A percentile compares a stretch with the other conserved stretches of the same genome.
These are phyloP conservation scores for Corylus avellana DNA, from an alignment of 306 rosid species.

Conservation along the genomic window DNA sequence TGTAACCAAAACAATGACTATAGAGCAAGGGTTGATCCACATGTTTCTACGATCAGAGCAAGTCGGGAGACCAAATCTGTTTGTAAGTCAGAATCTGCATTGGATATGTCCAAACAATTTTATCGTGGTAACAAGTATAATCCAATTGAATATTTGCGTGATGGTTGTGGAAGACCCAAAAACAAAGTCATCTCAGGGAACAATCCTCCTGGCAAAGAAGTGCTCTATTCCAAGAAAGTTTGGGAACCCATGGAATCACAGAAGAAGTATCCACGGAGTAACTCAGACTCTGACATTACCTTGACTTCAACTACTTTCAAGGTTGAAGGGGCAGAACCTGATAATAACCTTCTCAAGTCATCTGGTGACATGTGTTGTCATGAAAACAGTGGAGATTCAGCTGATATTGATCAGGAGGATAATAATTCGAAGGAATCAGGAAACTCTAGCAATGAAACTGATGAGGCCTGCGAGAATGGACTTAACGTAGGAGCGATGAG, in stretches of 20 bases:
- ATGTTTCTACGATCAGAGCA: constrained; percentile 51
- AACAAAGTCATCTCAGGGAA: constrained; percentile 55
- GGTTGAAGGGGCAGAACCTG: constrained; percentile 47
- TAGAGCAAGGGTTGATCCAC: constrained; percentile 65
- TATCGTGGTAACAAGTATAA: constrained; percentile 56
- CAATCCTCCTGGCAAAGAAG: constrained; percentile 58
- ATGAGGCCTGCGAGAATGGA: constrained; percentile 45
- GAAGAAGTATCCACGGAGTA: constrained; percentile 70
- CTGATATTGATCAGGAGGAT: constrained; percentile 44
- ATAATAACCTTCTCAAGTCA: constrained; percentile 41
- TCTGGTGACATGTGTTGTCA: constrained; percentile 34
- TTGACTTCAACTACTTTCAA: constrained; percentile 45
- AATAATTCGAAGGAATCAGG: constrained; percentile 52
- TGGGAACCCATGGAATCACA: constrained; percentile 91
- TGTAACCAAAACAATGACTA: constrained; percentile 66
- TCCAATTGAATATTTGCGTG: constrained; percentile 64
- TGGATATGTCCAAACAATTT: constrained; percentile 68
- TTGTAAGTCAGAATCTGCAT: constrained; percentile 56
- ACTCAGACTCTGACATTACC: constrained; percentile 70
- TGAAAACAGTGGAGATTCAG: constrained; percentile 37
- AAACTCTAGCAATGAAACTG: constrained; percentile 34
- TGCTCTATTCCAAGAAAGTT: constrained; percentile 70
- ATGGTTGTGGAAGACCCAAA: constrained; percentile 67
- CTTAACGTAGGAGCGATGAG: constrained; percentile 40
- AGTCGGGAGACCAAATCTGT: constrained; percentile 58